phyloP scores from a whole-genome alignment of 2,329 filamentous ascomycete genomes.

The Colletotrichum sansevieriae region DNA sequence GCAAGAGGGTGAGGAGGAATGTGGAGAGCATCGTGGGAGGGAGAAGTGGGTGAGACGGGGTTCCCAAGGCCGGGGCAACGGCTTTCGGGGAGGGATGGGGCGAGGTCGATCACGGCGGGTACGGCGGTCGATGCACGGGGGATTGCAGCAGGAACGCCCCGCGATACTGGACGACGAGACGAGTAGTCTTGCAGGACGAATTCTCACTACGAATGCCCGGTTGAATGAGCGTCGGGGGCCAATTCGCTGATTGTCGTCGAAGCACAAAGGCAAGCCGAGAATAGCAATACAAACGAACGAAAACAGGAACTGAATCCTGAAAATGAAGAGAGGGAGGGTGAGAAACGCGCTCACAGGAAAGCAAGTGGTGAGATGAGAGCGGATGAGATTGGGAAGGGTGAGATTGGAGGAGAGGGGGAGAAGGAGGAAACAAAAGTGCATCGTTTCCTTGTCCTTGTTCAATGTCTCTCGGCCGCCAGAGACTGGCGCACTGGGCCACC shows the following conservation, averaged over 20 bases:
- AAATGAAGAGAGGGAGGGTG: not conserved
- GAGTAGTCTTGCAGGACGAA: too few relatives aligned
- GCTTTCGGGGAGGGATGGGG: not conserved
- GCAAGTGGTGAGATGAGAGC: not conserved
- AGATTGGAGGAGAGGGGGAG: not conserved
- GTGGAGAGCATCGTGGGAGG: slow-evolving; percentile 37
- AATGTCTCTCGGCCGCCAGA: slow-evolving; percentile 1
- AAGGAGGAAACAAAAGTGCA: slow-evolving; percentile 22
- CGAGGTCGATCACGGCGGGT: slow-evolving; percentile 5
- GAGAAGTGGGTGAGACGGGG: slow-evolving; percentile 27
- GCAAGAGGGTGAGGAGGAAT: slow-evolving; percentile 43
- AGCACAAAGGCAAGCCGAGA: not conserved
- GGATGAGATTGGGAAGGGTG: slow-evolving; percentile 1
- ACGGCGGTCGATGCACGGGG: not conserved
- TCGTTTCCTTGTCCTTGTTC: not conserved
- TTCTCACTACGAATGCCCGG: not conserved
- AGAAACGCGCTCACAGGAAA: too few relatives aligned
- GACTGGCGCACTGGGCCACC: not conserved
- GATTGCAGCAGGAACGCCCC: not conserved
- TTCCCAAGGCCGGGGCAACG: slow-evolving; percentile 9
- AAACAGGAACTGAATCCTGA: slow-evolving; percentile 1
- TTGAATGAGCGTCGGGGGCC: slow-evolving; percentile 8
- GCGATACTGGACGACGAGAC: not conserved
- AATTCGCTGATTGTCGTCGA: not conserved
- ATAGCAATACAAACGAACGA: slow-evolving; percentile 9